phyloP scores from a whole-genome alignment of 768 basidiomycete species.

The Naganishia onofrii region DNA sequence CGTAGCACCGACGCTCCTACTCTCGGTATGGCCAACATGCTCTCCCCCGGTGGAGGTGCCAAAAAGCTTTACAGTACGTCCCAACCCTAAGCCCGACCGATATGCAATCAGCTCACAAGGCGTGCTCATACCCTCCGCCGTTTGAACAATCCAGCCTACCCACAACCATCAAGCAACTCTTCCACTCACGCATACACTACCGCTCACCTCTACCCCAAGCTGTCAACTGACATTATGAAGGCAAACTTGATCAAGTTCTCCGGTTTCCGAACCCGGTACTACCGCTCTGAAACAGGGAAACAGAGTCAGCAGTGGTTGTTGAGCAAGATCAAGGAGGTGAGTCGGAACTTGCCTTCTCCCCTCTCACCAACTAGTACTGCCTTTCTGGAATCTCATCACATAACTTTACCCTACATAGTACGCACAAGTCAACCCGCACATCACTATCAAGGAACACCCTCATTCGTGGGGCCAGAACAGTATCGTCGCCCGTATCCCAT shows the following conservation, averaged over 20 bases:
- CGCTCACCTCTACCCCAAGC: conserved; percentile 31
- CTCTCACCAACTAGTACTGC: not conserved
- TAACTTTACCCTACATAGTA: conserved; percentile 29
- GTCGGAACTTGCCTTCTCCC: conserved; percentile 1
- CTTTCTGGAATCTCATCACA: too few species aligned
- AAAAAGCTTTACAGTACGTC: conserved; percentile 43
- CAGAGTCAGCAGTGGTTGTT: conserved; percentile 52
- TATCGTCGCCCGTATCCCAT: conserved; percentile 49
- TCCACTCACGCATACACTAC: conserved; percentile 32
- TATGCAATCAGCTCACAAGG: conserved; percentile 52
- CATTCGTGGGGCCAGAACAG: conserved; percentile 84
- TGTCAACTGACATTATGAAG: conserved; percentile 45
- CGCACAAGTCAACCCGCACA: conserved; percentile 46
- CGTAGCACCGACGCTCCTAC: conserved; percentile 69
- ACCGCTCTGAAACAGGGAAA: conserved; percentile 52
- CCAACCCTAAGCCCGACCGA: conserved; percentile 27
- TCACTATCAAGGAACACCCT: conserved; percentile 68
- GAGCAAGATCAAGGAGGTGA: conserved; percentile 47
- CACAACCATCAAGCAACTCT: conserved; percentile 44
- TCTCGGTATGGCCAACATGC: conserved; percentile 44
- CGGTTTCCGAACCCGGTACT: conserved; percentile 53
- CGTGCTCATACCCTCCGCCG: conserved; percentile 58
- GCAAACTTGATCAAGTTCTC: conserved; percentile 38
- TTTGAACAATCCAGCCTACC: conserved; percentile 55
- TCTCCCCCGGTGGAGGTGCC: conserved; percentile 37